These are phyloP conservation scores for Biscogniauxia marginata DNA, from an alignment of 2,329 filamentous ascomycete species.

Conservation along the genomic window DNA sequence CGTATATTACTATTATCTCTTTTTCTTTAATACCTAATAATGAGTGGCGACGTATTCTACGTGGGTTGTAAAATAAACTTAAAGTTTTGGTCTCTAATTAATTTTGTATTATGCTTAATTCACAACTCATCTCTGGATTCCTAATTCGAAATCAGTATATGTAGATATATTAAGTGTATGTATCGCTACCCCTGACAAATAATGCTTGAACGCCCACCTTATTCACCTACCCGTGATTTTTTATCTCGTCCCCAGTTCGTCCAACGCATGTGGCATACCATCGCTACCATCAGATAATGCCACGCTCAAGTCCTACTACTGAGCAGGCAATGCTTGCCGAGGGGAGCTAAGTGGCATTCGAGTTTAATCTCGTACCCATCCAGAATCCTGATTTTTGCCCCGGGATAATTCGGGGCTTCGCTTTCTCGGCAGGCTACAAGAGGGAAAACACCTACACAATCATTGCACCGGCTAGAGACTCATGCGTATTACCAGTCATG, in stretches of 20 bases:
- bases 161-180: background rate
- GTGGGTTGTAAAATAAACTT: slow-evolving; percentile 35
- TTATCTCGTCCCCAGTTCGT: slow-evolving; percentile 34
- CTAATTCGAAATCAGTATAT: background rate
- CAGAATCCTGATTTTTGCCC: slow-evolving; percentile 39
- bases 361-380: slow-evolving; percentile 40
- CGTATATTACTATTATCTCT: no score
- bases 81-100: slow-evolving; percentile 43
- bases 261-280: slow-evolving; percentile 17
- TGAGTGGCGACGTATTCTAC: no score
- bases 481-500: slow-evolving; percentile 38
- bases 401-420: slow-evolving; percentile 33
- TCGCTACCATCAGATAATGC: background rate
- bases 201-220: slow-evolving; percentile 20
- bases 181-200: background rate
- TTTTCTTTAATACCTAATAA: no score
- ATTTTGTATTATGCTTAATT: slow-evolving; percentile 41
- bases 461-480: slow-evolving; percentile 33
- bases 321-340: slow-evolving; percentile 24
- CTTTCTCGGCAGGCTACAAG: slow-evolving; percentile 7
- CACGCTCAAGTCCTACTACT: background rate
- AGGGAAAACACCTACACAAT: slow-evolving; percentile 27
- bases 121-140: slow-evolving; percentile 35
- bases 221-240: slow-evolving; percentile 34
- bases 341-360: slow-evolving; percentile 35